These are phyloP conservation scores for Lepidium sativum DNA, from an alignment of 345 rosid species.

Conservation along the genomic window DNA sequence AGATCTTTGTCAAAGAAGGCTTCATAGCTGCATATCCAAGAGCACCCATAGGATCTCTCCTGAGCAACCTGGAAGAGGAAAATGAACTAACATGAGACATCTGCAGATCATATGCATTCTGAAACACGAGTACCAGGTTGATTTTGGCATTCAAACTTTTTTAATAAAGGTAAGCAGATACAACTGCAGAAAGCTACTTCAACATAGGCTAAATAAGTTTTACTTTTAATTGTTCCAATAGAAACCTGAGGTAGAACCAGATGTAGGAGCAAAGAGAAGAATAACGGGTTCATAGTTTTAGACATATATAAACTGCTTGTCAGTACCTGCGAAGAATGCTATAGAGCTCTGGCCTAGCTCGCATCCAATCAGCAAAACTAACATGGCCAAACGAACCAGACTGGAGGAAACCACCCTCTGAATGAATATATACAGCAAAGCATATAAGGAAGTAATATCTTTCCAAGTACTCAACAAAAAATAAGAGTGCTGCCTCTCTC, in stretches of 20 bases:
- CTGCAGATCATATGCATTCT: slow-evolving; percentile 1
- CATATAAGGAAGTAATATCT: slow-evolving; percentile 98
- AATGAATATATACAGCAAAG: slow-evolving; percentile 90
- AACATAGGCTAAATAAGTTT: background rate
- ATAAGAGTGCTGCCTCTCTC: slow-evolving; percentile 89
- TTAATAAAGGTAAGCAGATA: background rate
- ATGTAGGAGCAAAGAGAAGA: background rate
- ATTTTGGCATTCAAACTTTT: background rate
- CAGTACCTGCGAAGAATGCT: slow-evolving; percentile 89
- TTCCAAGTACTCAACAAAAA: slow-evolving; percentile 94
- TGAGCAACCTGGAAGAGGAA: slow-evolving; percentile 55
- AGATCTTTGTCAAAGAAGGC: slow-evolving; percentile 67
- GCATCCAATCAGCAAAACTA: slow-evolving; percentile 98
- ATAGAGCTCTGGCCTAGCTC: slow-evolving; percentile 93
- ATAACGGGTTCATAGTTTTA: background rate
- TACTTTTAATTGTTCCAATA: background rate
- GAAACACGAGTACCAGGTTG: background rate
- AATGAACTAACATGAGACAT: slow-evolving; percentile 11
- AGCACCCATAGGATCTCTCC: slow-evolving; percentile 99
- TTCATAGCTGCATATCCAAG: slow-evolving; percentile 65
- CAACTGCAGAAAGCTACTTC: background rate
- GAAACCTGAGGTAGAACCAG: background rate
- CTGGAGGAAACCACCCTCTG: slow-evolving; percentile 79
- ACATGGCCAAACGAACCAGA: slow-evolving; percentile 65
- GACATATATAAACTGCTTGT: background rate